Percentiles rank a stretch among this genome's conserved stretches.
These are phyloP conservation scores for Cytospora mali DNA, from an alignment of 2,329 filamentous ascomycete genomes.

Conservation along the genomic window DNA sequence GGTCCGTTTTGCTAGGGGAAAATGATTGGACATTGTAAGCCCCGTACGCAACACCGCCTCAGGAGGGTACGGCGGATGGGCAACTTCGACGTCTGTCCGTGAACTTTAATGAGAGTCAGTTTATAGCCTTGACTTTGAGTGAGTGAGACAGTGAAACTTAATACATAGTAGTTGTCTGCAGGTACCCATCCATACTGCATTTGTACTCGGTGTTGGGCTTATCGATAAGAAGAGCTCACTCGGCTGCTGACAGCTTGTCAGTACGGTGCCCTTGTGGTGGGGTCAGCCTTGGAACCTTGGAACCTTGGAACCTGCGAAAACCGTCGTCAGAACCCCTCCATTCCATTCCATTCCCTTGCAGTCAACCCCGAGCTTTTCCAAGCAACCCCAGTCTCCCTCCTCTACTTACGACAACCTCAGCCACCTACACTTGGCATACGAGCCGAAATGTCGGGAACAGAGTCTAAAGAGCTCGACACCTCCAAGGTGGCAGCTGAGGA, in stretches of 20 bases:
- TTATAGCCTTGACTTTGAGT: background rate
- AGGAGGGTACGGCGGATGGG: too few relatives aligned
- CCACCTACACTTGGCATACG: background rate
- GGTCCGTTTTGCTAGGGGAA: too few relatives aligned
- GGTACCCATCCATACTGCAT: background rate
- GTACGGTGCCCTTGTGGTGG: background rate
- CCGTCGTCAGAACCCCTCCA: background rate
- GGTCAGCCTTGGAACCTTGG: background rate
- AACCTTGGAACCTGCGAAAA: background rate
- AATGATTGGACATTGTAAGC: too few relatives aligned
- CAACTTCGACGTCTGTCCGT: background rate
- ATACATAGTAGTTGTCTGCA: too few relatives aligned
- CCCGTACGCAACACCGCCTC: background rate
- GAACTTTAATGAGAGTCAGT: background rate
- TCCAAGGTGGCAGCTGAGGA: slow-evolving; percentile 51
- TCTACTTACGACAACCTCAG: background rate
- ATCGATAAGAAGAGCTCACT: background rate
- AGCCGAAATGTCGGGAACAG: slow-evolving; percentile 53
- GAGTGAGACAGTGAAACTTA: too few relatives aligned
- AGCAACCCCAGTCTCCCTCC: background rate
- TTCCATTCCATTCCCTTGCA: background rate
- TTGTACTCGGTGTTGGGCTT: background rate
- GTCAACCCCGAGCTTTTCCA: background rate
- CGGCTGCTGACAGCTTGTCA: background rate
- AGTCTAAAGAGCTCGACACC: slow-evolving; percentile 64